Evolutionary conservation across 108 stramenopile species (phyloP).

Genomic region (Fragilaria crotonensis): DNA sequence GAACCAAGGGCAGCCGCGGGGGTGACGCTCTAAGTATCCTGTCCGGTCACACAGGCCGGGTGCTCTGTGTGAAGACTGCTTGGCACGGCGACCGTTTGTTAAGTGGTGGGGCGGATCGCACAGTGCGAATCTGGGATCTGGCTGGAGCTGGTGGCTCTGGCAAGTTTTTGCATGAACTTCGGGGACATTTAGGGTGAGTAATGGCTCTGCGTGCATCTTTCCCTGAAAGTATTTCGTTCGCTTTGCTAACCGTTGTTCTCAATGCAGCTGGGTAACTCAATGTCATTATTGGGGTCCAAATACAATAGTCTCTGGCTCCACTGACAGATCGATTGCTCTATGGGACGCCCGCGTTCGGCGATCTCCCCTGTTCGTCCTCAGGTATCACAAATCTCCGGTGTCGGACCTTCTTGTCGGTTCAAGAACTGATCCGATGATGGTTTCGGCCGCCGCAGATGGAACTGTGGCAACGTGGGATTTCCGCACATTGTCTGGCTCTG

Average conservation of each 20-base stretch:
- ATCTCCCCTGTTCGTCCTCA: conserved; percentile 63
- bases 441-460: conserved; percentile 75
- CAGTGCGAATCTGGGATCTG: conserved; percentile 75
- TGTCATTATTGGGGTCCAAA: conserved; percentile 80
- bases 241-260: not conserved
- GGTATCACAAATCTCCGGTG: conserved; percentile 69
- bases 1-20: conserved; percentile 22
- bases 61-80: conserved; percentile 72
- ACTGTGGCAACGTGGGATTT: conserved; percentile 84
- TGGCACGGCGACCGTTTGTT: conserved; percentile 85
- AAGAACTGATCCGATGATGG: conserved; percentile 69
- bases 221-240: too few species aligned
- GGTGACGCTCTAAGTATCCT: conserved; percentile 65
- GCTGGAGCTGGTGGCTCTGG: conserved; percentile 28
- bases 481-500: conserved; percentile 44
- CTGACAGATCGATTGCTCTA: conserved; percentile 71
- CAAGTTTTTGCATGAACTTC: conserved; percentile 50
- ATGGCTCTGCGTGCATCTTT: too few species aligned
- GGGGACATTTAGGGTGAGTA: conserved; percentile 56
- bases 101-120: conserved; percentile 77
- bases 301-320: conserved; percentile 77
- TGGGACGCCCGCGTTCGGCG: conserved; percentile 75
- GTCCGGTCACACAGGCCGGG: conserved; percentile 65
- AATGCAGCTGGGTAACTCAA: conserved; percentile 53
- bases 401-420: conserved; percentile 72